These are phyloP conservation scores for grape (Vitis vinifera) DNA, from an alignment of 164 flowering plant genomes.

Conservation along the genomic window ASM3070453v1 NC_081816.1:3804001-3804500, in stretches of 20 bases:
- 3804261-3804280: constrained; percentile 82
- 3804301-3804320: constrained; percentile 98
- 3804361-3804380: constrained; percentile 77
- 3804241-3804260: constrained; percentile 93
- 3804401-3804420: constrained; percentile 96
- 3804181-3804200: constrained; percentile 22
- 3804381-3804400: constrained; percentile 58
- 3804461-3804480: constrained; percentile 82
- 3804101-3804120: constrained; percentile 30
- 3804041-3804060: constrained; percentile 21
- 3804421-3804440: constrained; percentile 92
- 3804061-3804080: constrained; percentile 27
- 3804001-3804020: constrained; percentile 23
- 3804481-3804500: constrained; percentile 94
- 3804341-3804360: constrained; percentile 90
- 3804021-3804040: constrained; percentile 36
- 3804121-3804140: constrained; percentile 19
- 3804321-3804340: constrained; percentile 83
- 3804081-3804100: constrained; percentile 32
- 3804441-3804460: constrained; percentile 76
- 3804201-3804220: constrained; percentile 80
- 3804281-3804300: constrained; percentile 94
- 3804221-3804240: constrained; percentile 92
- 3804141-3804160: constrained; percentile 12
- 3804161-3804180: constrained; percentile 10